Evolutionary conservation across 169 alveolate genomes (phyloP).

Genomic region (Cryptosporidium viatorum): DNA sequence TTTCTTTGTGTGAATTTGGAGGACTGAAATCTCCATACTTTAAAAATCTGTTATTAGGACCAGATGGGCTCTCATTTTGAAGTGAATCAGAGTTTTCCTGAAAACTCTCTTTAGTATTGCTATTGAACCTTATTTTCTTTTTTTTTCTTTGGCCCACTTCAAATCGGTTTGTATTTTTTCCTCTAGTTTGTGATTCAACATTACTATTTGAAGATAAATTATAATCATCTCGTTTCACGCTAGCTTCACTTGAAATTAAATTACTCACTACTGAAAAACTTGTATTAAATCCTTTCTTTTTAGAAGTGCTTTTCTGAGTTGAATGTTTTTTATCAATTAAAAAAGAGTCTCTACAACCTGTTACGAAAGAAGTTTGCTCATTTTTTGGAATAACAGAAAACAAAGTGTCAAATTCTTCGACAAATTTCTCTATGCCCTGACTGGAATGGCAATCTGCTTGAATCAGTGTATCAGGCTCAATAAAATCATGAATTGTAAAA

Average conservation of each 20-base stretch:
- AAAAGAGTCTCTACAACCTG: slow-evolving; percentile 30
- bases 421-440: not conserved
- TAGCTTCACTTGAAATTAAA: not conserved
- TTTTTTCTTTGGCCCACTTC: not conserved
- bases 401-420: not conserved
- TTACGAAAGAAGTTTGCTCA: not conserved
- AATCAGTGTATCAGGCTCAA: not conserved
- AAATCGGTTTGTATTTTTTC: not conserved
- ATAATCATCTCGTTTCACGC: not conserved
- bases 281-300: not conserved
- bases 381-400: not conserved
- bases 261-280: not conserved
- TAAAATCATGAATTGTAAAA: slow-evolving; percentile 7
- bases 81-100: not conserved
- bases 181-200: not conserved
- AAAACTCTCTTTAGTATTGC: not conserved
- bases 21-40: slow-evolving; percentile 3
- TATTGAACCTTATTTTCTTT: not conserved
- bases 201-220: not conserved
- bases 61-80: slow-evolving; percentile 4
- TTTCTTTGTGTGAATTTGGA: slow-evolving; percentile 8
- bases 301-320: not conserved
- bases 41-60: not conserved
- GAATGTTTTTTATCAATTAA: not conserved
- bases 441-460: not conserved